Conservation (phyloP, 169 alveolate species). For the Besnoitia besnoiti region DNA sequence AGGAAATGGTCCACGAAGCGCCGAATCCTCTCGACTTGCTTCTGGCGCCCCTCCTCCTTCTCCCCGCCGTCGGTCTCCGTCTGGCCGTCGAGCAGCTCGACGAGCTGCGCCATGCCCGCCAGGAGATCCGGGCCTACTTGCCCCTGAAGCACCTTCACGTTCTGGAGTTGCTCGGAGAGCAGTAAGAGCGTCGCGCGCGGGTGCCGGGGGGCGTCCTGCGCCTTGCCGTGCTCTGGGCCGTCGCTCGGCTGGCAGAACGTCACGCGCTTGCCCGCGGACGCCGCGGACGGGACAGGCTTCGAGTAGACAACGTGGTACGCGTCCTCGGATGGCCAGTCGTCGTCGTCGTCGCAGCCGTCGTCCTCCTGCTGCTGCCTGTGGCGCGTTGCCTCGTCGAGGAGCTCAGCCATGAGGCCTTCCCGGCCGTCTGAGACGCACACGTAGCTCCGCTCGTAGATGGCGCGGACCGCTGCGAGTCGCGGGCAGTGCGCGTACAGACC, state of each 20-base stretch:
- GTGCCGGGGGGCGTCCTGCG: not conserved
- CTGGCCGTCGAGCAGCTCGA: not conserved
- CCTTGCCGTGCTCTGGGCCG: not conserved
- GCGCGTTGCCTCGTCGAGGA: not conserved
- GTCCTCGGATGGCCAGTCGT: slow-evolving; percentile 12
- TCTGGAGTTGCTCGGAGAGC: not conserved
- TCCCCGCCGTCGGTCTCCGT: not conserved
- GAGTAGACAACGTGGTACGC: not conserved
- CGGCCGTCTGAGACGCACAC: not conserved
- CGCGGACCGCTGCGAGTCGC: not conserved
- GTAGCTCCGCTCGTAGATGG: not conserved
- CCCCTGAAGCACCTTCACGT: not conserved
- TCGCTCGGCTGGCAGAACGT: too few relatives aligned
- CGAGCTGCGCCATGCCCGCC: slow-evolving; percentile 4
- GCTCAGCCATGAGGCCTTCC: not conserved
- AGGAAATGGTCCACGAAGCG: slow-evolving; percentile 1
- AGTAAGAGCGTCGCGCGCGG: not conserved
- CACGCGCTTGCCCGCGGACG: too few relatives aligned
- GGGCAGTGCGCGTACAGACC: not conserved
- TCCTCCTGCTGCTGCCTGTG: not conserved
- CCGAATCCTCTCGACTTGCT: not conserved
- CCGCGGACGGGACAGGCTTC: too few relatives aligned
- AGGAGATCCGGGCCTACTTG: not conserved
- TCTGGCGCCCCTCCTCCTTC: not conserved
- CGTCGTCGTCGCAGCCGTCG: not conserved